These are phyloP conservation scores for Saccharomycopsis sp. DNA, from an alignment of 805 yeast genomes.

Conservation along the genomic window DNA sequence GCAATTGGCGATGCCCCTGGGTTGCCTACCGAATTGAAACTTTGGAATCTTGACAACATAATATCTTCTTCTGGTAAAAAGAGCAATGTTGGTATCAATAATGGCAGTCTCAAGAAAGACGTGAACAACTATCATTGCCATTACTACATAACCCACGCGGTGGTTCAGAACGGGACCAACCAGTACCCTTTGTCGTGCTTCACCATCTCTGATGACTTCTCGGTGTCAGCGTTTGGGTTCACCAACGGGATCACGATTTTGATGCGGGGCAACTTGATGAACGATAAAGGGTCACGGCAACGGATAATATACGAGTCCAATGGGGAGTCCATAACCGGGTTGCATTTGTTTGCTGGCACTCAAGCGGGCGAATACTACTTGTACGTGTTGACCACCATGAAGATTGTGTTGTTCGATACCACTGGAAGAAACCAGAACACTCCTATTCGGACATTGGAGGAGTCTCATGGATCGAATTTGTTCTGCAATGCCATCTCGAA, in stretches of 20 bases:
- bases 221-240: conserved; percentile 67
- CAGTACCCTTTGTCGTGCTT: conserved; percentile 63
- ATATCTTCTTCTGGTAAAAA: conserved; percentile 26
- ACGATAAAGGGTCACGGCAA: conserved; percentile 88
- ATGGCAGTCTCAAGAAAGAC: conserved; percentile 25
- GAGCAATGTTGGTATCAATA: too few relatives aligned
- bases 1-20: conserved; percentile 74
- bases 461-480: conserved; percentile 39
- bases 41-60: conserved; percentile 63
- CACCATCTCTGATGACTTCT: conserved; percentile 42
- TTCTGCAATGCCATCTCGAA: conserved; percentile 36
- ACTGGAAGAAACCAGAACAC: conserved; percentile 70
- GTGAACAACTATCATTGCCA: conserved; percentile 34
- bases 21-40: conserved; percentile 52
- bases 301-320: conserved; percentile 61
- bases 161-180: conserved; percentile 62
- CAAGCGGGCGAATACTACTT: conserved; percentile 29
- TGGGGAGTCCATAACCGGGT: conserved; percentile 72
- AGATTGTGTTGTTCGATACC: conserved; percentile 62
- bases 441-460: conserved; percentile 40
- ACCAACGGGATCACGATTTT: conserved; percentile 77
- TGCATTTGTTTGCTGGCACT: conserved; percentile 39
- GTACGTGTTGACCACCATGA: conserved; percentile 68
- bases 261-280: conserved; percentile 76
- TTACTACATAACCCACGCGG: conserved; percentile 43